Percentiles rank a stretch among this genome's conserved stretches.
Conservation (phyloP, 305 asterid species). For the Plantago coronopus region DNA sequence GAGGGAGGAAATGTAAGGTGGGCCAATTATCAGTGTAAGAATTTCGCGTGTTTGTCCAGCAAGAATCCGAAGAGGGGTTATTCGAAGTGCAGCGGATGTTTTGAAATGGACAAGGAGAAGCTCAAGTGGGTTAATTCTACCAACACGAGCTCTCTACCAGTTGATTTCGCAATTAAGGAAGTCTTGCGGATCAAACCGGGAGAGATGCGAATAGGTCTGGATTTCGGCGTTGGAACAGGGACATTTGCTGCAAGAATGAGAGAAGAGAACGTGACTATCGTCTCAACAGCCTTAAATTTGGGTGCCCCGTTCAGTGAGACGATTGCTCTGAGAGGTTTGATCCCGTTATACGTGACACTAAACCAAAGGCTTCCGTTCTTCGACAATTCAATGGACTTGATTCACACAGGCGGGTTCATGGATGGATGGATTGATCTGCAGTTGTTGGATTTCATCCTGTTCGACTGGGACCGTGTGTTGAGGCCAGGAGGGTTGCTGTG, state of each 20-base stretch:
- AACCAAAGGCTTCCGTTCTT: conserved; percentile 89
- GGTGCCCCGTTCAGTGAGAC: conserved; percentile 86
- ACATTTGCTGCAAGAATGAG: conserved; percentile 86
- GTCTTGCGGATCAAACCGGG: conserved; percentile 52
- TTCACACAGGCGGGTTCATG: conserved; percentile 77
- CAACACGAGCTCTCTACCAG: conserved; percentile 30
- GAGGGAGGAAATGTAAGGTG: conserved; percentile 86
- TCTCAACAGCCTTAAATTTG: conserved; percentile 69
- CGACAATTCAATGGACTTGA: conserved; percentile 86
- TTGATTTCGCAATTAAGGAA: conserved; percentile 52
- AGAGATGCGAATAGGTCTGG: conserved; percentile 73
- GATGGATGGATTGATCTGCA: conserved; percentile 88
- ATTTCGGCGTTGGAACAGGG: conserved; percentile 76
- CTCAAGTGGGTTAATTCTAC: conserved; percentile 50
- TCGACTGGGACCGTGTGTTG: conserved; percentile 82
- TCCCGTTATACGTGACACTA: conserved; percentile 65
- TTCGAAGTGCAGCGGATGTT: conserved; percentile 63
- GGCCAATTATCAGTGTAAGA: conserved; percentile 71
- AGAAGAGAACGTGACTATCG: conserved; percentile 60
- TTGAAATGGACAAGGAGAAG: conserved; percentile 82
- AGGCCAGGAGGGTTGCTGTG: conserved; percentile 90
- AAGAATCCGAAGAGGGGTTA: conserved; percentile 66
- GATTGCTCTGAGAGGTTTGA: conserved; percentile 73
- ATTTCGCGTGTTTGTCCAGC: conserved; percentile 68
- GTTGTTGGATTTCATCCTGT: conserved; percentile 69